Percentiles rank a stretch among this genome's conserved stretches.
Evolutionary conservation across 1,284 basidiomycete genomes (phyloP).

Genomic region (Malassezia globosa): DNA sequence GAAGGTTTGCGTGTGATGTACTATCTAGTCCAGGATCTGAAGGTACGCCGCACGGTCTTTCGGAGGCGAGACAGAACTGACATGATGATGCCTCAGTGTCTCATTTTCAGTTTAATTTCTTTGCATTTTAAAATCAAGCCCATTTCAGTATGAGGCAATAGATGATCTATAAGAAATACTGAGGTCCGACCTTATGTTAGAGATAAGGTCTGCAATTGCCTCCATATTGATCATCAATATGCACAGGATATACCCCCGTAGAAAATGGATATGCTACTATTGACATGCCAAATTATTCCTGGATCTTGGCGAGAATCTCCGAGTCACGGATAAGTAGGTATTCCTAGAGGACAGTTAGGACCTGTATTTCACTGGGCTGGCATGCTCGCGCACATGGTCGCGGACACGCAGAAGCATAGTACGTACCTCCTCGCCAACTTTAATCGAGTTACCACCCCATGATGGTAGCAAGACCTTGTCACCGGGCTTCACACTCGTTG

Average conservation of each 20-base stretch:
- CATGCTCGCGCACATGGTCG: no score
- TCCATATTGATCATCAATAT: not conserved
- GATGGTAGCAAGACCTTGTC: conserved; percentile 86
- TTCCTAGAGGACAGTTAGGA: conserved; percentile 56
- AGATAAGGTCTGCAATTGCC: not conserved
- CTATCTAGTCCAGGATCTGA: conserved; percentile 93
- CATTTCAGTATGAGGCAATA: conserved; percentile 50
- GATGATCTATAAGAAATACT: not conserved
- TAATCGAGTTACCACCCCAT: conserved; percentile 91
- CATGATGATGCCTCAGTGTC: conserved; percentile 56
- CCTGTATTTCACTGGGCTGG: no score
- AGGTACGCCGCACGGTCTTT: no score
- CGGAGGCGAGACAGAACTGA: not conserved
- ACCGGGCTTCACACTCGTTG: conserved; percentile 69
- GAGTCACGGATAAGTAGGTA: conserved; percentile 89
- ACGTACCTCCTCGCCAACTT: conserved; percentile 88
- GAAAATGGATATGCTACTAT: not conserved
- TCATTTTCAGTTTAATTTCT: conserved; percentile 92
- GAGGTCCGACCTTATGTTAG: no score
- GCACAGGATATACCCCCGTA: conserved; percentile 4
- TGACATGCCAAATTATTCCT: conserved; percentile 59
- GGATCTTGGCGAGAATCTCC: conserved; percentile 92
- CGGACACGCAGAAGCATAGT: not conserved
- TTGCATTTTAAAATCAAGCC: conserved; percentile 99
- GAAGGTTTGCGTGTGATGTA: conserved; percentile 98